Evolutionary conservation across 768 basidiomycete species (phyloP).

Genomic region (Rhodosporidiobolus sp.): DNA sequence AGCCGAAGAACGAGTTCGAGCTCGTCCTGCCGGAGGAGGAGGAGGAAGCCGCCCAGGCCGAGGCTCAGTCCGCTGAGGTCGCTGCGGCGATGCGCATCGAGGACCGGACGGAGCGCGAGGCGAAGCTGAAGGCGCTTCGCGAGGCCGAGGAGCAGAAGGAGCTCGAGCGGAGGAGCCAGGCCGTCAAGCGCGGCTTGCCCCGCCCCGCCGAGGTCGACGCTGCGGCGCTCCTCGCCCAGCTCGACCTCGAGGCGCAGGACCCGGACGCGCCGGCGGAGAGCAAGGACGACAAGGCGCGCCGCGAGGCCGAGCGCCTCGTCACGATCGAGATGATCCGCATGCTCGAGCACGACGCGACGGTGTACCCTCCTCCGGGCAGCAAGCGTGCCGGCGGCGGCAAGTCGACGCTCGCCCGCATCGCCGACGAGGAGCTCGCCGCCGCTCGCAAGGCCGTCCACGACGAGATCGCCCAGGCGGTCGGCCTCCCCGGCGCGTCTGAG

Average conservation of each 20-base stretch:
- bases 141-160: conserved; percentile 76
- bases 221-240: conserved; percentile 59
- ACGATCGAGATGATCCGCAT: conserved; percentile 73
- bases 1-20: conserved; percentile 96
- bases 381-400: conserved; percentile 63
- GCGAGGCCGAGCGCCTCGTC: conserved; percentile 62
- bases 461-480: conserved; percentile 75
- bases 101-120: conserved; percentile 91
- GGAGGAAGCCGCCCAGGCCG: conserved; percentile 51
- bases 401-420: conserved; percentile 69
- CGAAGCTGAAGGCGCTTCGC: conserved; percentile 59
- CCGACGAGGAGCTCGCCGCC: conserved; percentile 66
- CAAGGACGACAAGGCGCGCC: conserved; percentile 49
- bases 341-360: conserved; percentile 81
- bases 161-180: conserved; percentile 75
- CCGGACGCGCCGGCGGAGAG: conserved; percentile 44
- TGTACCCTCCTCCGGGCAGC: conserved; percentile 84
- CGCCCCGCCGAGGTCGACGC: conserved; percentile 80
- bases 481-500: conserved; percentile 77
- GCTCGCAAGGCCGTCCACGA: conserved; percentile 71
- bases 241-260: conserved; percentile 55
- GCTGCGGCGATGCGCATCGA: conserved; percentile 59
- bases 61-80: conserved; percentile 38
- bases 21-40: conserved; percentile 86
- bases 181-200: conserved; percentile 77